Evolutionary conservation across 257 asterid genomes (phyloP), one percentile per base, ranked within the genome.

Genomic region (Scutellaria baicalensis): DNA sequence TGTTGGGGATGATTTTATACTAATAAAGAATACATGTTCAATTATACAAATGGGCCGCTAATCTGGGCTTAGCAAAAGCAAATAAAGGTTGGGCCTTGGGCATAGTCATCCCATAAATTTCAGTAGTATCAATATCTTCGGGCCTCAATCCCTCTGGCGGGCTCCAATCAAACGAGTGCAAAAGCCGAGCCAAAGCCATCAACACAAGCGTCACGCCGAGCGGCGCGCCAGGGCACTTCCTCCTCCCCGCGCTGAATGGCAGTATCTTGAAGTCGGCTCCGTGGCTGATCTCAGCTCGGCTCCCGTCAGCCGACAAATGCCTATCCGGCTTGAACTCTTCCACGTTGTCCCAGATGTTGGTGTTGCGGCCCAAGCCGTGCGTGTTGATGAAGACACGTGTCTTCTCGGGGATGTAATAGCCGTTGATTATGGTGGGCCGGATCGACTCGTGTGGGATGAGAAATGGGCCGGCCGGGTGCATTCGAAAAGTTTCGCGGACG

Each of bases 161-260:
- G 74, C 77, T 52, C 96, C 97, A 93, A 44, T 93, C 90, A 59
- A 91, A 91, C 21, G 88, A 60, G 74, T 93, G 96, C 21, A 91
- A 76, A 1, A 93, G 87, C 67, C 96, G 85, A 75, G 99, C 99
- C 75, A 91, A 63, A 20, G 97, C 99, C 91, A 86, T 81, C 5
- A 93, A 78, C 76, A 93, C 99, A 50, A 90, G 75, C 52, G 95
- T 89, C 79, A 83, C 86, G 4, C 96, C 99, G 2, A 93, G 95
- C 36, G 97, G 99, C 31, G 97, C 97, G n/a, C 99, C 96, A 64
- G 99, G 97, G 67, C 99, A 93, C 66, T 91, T 93, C 72, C 98
- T 79, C 67, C 87, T 93, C 3, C 97, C 97, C 0, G 96, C 97
- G 56, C 97, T 93, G 9, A 89, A 93, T 1, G 99, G 99, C 20